Evolutionary conservation across 2,329 filamentous ascomycete species (phyloP), one percentile per base, ranked within the genome.

Genomic region (Fonsecaea monophora): DNA sequence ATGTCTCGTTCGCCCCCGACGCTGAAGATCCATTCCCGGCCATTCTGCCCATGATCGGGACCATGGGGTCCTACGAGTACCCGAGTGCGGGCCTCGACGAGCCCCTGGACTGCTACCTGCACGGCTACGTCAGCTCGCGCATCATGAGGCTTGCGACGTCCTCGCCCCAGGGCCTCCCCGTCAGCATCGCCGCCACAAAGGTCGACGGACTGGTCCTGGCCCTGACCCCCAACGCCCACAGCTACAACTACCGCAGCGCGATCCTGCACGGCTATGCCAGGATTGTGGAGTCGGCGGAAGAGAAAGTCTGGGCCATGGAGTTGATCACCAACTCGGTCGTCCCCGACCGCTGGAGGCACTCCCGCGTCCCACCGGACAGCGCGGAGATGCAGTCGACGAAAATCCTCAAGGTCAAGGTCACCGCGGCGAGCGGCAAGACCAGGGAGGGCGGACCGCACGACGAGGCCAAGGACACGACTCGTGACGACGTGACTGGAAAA

Each of bases 191-290:
- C 21, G 90, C 90, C 1, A 91, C 88, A 53, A 88, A 90, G 75
- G 80, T 96, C 45, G 92, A 96, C 79, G 92, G 92, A 40, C 82
- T 95, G 59, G 88, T 96, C 9, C 86, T 96, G 34, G 86, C 90
- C 21, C 84, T 96, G 12, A 92, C 92, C 0, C 90, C 92, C 12
- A 91, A 92, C 81, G 86, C 86, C 66, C 91, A 96, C 82, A 91
- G 87, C 80, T 94, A 92, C 82, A 94, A 96, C 82, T 96, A 95
- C 81, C 91, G 92, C 68, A 92, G 89, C 48, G 91, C 90, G 10
- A 82, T 92, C 8, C 83, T 95, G 10, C 92, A 94, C 74, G 93
- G 92, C 1, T 86, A 89, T 75, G 92, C 90, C 0, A 82, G 78
- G 7, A 78, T 90, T 1, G 90, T 96, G 7, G 85, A 86, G 2